These are phyloP conservation scores for Alternaria conjuncta DNA, from an alignment of 2,329 filamentous ascomycete species.

Conservation along the genomic window DNA sequence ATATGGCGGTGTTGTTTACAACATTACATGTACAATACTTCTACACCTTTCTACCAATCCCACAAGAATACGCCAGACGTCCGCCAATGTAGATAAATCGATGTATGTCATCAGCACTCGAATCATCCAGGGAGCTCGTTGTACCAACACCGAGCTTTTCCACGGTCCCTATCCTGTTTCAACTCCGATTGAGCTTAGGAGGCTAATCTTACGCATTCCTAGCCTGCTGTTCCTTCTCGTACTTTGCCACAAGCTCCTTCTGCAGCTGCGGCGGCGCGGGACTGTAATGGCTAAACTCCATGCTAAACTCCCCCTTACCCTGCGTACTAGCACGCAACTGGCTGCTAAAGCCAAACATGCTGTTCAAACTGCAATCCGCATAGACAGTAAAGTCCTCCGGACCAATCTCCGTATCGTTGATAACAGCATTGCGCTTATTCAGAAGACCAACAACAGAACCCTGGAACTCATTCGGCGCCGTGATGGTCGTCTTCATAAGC, in stretches of 20 bases:
- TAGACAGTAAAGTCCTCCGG: constrained; percentile 91
- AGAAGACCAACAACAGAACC: constrained; percentile 92
- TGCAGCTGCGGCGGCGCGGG: constrained; percentile 87
- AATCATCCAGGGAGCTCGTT: not conserved
- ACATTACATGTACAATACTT: constrained; percentile 26
- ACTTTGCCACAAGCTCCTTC: constrained; percentile 73
- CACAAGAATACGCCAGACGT: constrained; percentile 17
- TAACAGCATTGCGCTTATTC: constrained; percentile 95
- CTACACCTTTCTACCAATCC: constrained; percentile 9
- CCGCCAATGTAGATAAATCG: constrained; percentile 13
- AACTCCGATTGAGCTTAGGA: constrained; percentile 23
- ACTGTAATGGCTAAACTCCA: constrained; percentile 98
- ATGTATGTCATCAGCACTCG: constrained; percentile 18
- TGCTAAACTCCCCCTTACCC: constrained; percentile 97
- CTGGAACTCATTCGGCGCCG: constrained; percentile 95
- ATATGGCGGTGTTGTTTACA: constrained; percentile 6
- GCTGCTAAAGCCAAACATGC: constrained; percentile 97
- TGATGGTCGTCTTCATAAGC: constrained; percentile 97
- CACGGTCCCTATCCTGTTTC: not conserved
- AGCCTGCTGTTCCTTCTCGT: constrained; percentile 70
- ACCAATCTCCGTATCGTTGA: constrained; percentile 93
- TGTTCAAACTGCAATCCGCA: constrained; percentile 91
- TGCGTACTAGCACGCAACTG: constrained; percentile 92
- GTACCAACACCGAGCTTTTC: not conserved
- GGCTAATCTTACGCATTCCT: constrained; percentile 62